Conservation (phyloP, 1,284 basidiomycete species). For the Phlebopus sp. region DNA sequence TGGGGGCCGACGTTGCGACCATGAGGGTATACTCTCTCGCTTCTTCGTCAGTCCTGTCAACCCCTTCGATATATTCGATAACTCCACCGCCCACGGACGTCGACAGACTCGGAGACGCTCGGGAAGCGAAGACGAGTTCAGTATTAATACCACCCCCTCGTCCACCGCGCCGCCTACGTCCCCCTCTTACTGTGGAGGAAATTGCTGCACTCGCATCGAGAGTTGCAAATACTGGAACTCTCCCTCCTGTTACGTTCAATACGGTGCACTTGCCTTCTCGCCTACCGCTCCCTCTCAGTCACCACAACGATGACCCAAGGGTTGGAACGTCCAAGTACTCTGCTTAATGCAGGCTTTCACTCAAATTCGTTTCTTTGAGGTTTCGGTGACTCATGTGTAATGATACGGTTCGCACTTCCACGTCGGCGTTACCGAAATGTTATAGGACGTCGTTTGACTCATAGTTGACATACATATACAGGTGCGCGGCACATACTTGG, state of each 20-base stretch:
- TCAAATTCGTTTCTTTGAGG: no score
- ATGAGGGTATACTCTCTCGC: constrained; percentile 6
- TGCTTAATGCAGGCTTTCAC: no score
- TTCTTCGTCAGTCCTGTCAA: constrained; percentile 12
- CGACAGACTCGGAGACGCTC: background rate
- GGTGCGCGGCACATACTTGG: constrained; percentile 10
- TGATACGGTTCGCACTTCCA: no score
- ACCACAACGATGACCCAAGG: background rate
- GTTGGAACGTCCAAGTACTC: background rate
- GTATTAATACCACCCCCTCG: constrained; percentile 34
- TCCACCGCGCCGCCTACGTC: constrained; percentile 28
- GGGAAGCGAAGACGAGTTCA: background rate
- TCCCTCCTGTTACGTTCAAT: background rate
- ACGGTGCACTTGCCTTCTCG: background rate
- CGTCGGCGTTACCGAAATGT: no score
- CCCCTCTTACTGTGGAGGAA: constrained; percentile 6
- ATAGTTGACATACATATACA: no score
- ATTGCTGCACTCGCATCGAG: constrained; percentile 2
- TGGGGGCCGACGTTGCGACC: constrained; percentile 19
- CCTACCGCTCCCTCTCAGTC: background rate
- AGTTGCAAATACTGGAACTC: background rate
- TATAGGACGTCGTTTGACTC: no score
- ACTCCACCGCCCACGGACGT: constrained; percentile 10
- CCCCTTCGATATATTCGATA: constrained; percentile 14
- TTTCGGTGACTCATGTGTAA: constrained; percentile 30